A percentile compares a stretch with the other conserved stretches of the same genome.
These are phyloP conservation scores for Furcasterigmium sp. DNA, from an alignment of 2,329 filamentous ascomycete species.

Conservation along the genomic window DNA sequence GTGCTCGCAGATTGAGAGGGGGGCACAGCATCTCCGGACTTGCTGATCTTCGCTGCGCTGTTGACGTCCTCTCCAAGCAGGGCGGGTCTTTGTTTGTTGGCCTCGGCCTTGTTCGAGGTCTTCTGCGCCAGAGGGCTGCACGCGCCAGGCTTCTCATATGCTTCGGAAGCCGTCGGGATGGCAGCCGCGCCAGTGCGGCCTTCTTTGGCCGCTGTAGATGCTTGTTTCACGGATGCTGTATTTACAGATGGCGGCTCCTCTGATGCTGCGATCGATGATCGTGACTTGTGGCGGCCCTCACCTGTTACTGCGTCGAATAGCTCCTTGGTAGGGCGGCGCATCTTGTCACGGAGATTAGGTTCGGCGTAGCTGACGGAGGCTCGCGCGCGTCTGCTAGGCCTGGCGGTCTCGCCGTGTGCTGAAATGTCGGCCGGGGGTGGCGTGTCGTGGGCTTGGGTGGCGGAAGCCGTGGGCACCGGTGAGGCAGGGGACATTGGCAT, in stretches of 20 bases:
- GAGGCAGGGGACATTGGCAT: constrained; percentile 41
- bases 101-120: constrained; percentile 16
- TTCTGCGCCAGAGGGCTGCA: constrained; percentile 39
- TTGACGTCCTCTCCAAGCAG: not conserved
- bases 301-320: constrained; percentile 68
- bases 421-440: constrained; percentile 56
- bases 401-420: constrained; percentile 48
- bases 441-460: constrained; percentile 41
- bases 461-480: constrained; percentile 35
- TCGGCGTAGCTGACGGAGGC: constrained; percentile 74
- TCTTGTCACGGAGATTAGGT: constrained; percentile 75
- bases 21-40: too few species aligned
- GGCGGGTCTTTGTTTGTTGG: too few species aligned
- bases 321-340: constrained; percentile 74
- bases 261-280: constrained; percentile 31
- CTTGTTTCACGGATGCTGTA: constrained; percentile 22
- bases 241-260: constrained; percentile 20
- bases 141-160: constrained; percentile 12
- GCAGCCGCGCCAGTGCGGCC: constrained; percentile 23
- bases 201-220: constrained; percentile 20
- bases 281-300: constrained; percentile 47
- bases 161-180: not conserved
- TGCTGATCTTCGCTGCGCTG: too few species aligned
- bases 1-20: too few species aligned
- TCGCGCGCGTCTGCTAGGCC: constrained; percentile 63